phyloP scores from a whole-genome alignment of 1,139 yeast genomes.

The Williopsis jadinii region DNA sequence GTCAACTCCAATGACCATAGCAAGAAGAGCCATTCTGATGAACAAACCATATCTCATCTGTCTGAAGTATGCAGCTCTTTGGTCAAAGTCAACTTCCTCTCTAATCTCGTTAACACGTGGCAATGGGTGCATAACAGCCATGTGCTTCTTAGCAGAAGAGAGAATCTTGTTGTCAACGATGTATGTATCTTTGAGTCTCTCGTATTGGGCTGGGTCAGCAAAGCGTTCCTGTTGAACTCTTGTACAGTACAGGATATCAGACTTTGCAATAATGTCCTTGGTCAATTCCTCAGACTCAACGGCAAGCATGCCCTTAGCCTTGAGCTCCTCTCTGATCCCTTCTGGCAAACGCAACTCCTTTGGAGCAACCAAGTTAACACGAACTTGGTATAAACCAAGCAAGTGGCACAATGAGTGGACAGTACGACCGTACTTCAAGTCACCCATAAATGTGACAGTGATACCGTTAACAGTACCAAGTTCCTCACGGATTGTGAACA shows the following conservation, averaged over 20 bases:
- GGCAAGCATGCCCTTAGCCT: slow-evolving; percentile 58
- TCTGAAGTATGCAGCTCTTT: slow-evolving; percentile 98
- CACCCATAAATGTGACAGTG: slow-evolving; percentile 98
- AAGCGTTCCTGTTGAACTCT: slow-evolving; percentile 98
- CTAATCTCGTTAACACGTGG: slow-evolving; percentile 96
- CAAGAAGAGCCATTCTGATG: slow-evolving; percentile 97
- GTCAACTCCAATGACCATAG: slow-evolving; percentile 93
- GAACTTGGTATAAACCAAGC: slow-evolving; percentile 86
- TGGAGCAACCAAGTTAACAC: slow-evolving; percentile 90
- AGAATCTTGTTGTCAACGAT: slow-evolving; percentile 89
- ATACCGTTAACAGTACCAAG: slow-evolving; percentile 97
- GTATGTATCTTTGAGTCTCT: slow-evolving; percentile 84
- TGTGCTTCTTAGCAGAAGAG: slow-evolving; percentile 91
- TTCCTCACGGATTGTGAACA: slow-evolving; percentile 98
- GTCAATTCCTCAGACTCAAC: slow-evolving; percentile 72
- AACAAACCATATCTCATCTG: slow-evolving; percentile 98
- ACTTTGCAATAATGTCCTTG: slow-evolving; percentile 74
- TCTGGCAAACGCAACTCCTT: slow-evolving; percentile 79
- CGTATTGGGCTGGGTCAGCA: slow-evolving; percentile 65
- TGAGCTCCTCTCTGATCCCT: slow-evolving; percentile 58
- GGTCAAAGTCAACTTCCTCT: slow-evolving; percentile 98
- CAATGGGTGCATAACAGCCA: slow-evolving; percentile 98
- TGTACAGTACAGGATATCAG: slow-evolving; percentile 96
- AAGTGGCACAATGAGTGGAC: slow-evolving; percentile 94
- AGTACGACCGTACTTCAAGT: slow-evolving; percentile 95